These are phyloP conservation scores for Miscanthus sacchariflorus DNA, from an alignment of 202 grass and related monocot species.

Conservation along the genomic window DNA sequence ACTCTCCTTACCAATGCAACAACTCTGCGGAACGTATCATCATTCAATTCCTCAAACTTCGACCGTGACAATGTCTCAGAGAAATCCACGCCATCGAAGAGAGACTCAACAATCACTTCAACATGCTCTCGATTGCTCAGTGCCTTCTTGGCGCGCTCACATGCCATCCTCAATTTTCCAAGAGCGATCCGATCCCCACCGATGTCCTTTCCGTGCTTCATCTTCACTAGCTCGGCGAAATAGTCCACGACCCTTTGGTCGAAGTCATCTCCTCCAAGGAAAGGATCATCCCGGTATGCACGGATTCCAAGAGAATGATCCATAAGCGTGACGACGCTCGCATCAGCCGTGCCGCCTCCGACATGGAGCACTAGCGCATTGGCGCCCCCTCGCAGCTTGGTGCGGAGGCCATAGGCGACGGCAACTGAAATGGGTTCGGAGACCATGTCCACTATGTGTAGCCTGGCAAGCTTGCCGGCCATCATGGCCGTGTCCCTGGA, in stretches of 20 bases:
- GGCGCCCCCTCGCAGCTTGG: neutral
- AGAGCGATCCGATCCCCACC: slow-evolving; percentile 35
- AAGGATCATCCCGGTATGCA: slow-evolving; percentile 20
- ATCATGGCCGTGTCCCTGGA: neutral
- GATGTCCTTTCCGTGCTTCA: slow-evolving; percentile 59
- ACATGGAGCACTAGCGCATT: neutral
- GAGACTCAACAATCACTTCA: slow-evolving; percentile 26
- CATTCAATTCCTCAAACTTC: slow-evolving; percentile 56
- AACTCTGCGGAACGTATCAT: slow-evolving; percentile 46
- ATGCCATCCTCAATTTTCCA: slow-evolving; percentile 41
- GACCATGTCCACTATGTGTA: neutral
- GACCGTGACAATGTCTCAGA: slow-evolving; percentile 37
- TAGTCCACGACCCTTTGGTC: slow-evolving; percentile 58
- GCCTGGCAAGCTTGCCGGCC: neutral
- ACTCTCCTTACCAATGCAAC: neutral
- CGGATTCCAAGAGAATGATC: slow-evolving; percentile 30
- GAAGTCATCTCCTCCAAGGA: slow-evolving; percentile 63
- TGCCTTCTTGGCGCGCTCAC: slow-evolving; percentile 64
- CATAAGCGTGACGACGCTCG: neutral
- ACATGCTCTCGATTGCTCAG: slow-evolving; percentile 44
- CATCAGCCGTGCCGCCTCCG: neutral
- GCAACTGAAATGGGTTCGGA: neutral
- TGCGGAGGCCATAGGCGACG: neutral
- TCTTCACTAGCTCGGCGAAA: slow-evolving; percentile 55
- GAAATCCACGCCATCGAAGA: slow-evolving; percentile 42